phyloP scores from a whole-genome alignment of 2,329 filamentous ascomycete species.

The Arthrobotrys musiformis region DNA sequence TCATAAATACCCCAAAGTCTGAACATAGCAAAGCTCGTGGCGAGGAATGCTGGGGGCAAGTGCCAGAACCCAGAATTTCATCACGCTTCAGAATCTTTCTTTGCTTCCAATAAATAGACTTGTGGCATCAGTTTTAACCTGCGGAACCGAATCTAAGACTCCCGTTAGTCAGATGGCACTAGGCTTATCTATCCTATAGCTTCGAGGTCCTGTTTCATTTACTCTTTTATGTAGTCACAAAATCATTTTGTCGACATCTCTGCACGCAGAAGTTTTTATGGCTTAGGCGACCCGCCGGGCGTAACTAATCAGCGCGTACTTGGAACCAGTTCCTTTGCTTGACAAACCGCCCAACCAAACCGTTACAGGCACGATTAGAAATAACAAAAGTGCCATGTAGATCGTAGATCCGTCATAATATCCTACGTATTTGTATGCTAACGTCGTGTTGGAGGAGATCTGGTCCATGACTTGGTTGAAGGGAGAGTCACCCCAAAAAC shows the following conservation, averaged over 20 bases:
- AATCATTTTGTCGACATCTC: neutral
- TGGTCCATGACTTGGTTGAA: too few species aligned
- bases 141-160: neutral
- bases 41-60: neutral
- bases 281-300: neutral
- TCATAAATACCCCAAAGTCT: neutral
- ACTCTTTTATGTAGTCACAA: neutral
- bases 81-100: neutral
- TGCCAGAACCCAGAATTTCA: neutral
- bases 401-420: slow-evolving; percentile 2
- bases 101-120: neutral
- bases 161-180: neutral
- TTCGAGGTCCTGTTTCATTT: neutral
- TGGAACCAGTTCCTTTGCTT: too few species aligned
- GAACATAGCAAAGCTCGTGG: neutral
- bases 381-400: neutral
- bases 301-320: neutral
- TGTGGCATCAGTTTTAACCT: neutral
- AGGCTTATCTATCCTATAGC: neutral
- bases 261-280: neutral
- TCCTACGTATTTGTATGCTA: neutral
- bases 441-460: neutral
- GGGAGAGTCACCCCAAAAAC: neutral
- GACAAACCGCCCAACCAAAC: neutral
- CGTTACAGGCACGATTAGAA: neutral